Evolutionary conservation across 192 early-diverging fungal species (phyloP).

Genomic region (Rhizophagus prolifer): DNA sequence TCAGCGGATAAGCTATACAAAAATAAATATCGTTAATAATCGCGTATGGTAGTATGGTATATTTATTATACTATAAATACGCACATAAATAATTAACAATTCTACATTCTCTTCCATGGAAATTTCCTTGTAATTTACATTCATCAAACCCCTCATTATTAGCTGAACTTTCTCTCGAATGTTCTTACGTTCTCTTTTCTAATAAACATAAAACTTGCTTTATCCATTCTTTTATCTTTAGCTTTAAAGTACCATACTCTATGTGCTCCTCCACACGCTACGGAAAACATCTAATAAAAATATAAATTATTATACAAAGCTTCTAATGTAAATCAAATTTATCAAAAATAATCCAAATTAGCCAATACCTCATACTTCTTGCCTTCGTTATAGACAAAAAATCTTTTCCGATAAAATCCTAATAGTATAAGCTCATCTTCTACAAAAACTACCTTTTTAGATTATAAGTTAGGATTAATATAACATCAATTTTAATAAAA

Average conservation of each 20-base stretch:
- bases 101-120: slow-evolving; percentile 60
- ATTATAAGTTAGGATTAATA: not conserved
- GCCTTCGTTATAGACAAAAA: slow-evolving; percentile 70
- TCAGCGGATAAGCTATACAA: not conserved
- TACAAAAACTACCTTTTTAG: slow-evolving; percentile 36
- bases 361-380: slow-evolving; percentile 59
- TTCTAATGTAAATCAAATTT: not conserved
- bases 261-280: slow-evolving; percentile 74
- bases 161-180: slow-evolving; percentile 39
- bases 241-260: slow-evolving; percentile 68
- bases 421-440: slow-evolving; percentile 58
- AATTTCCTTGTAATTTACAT: slow-evolving; percentile 58
- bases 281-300: slow-evolving; percentile 50
- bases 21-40: not conserved
- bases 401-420: slow-evolving; percentile 72
- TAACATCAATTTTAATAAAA: not conserved
- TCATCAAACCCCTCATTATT: slow-evolving; percentile 49
- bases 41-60: not conserved
- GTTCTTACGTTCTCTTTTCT: slow-evolving; percentile 51
- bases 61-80: not conserved
- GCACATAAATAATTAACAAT: slow-evolving; percentile 41
- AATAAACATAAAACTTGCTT: slow-evolving; percentile 58
- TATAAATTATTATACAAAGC: not conserved
- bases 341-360: not conserved
- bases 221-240: slow-evolving; percentile 46